These are phyloP conservation scores for Fusarium sp. DNA, from an alignment of 2,329 filamentous ascomycete species.

Conservation along the genomic window DNA sequence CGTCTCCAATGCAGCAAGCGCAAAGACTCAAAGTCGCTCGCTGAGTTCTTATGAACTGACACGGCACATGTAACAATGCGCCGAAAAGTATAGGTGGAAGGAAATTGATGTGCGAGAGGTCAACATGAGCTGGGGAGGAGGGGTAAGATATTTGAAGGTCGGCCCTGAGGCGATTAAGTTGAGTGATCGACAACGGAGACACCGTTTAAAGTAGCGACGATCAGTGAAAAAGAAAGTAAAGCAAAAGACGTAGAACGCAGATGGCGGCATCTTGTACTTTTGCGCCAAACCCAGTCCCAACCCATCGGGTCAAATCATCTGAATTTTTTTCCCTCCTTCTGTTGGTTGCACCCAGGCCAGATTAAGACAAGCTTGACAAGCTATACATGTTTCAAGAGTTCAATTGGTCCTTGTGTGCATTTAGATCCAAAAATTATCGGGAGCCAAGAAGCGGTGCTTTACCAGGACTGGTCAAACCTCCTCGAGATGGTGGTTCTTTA, in stretches of 20 bases:
- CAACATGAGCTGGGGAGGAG: conserved; percentile 35
- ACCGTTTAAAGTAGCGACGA: conserved; percentile 36
- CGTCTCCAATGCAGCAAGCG: conserved; percentile 67
- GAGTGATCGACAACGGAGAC: conserved; percentile 20
- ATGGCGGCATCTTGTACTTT: conserved; percentile 17
- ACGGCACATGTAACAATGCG: conserved; percentile 60
- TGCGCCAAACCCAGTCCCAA: conserved; percentile 11
- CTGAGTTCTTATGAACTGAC: conserved; percentile 57
- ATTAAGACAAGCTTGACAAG: conserved; percentile 14
- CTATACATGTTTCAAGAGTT: conserved; percentile 15
- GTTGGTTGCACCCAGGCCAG: background rate
- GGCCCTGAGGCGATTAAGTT: conserved; percentile 31
- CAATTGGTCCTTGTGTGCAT: conserved; percentile 21
- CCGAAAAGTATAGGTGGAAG: conserved; percentile 41
- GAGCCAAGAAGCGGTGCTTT: conserved; percentile 39
- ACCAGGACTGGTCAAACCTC: conserved; percentile 26
- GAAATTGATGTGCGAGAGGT: conserved; percentile 26
- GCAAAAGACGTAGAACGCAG: conserved; percentile 1
- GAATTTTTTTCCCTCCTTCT: conserved; percentile 37
- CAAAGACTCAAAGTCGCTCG: conserved; percentile 76
- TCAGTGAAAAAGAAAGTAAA: conserved; percentile 15
- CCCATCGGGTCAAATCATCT: conserved; percentile 35
- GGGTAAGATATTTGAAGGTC: conserved; percentile 29
- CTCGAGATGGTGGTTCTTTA: conserved; percentile 25
- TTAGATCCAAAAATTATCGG: conserved; percentile 25